Conservation (phyloP, 306 rosid genomes). For the Quercus robur region DNA sequence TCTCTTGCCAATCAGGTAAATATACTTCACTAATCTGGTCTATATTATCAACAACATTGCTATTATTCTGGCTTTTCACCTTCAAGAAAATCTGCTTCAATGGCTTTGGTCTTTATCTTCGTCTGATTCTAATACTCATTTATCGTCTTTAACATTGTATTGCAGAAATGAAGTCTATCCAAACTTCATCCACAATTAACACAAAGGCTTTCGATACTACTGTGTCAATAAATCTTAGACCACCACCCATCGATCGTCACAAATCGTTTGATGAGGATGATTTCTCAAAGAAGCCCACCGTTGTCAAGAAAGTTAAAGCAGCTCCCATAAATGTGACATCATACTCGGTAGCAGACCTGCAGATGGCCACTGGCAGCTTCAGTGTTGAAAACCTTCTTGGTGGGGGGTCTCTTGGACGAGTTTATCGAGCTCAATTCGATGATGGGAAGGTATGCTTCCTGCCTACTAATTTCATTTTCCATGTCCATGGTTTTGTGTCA, state of each 20-base stretch:
- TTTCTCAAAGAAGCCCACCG: conserved; percentile 47
- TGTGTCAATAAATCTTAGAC: conserved; percentile 64
- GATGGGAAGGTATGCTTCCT: conserved; percentile 72
- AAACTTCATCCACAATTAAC: conserved; percentile 49
- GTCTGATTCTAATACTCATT: not conserved
- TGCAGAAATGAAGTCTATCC: conserved; percentile 72
- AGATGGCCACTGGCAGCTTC: conserved; percentile 97
- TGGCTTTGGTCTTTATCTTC: not conserved
- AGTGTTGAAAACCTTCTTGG: conserved; percentile 83
- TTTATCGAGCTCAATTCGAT: conserved; percentile 83
- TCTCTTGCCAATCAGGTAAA: conserved; percentile 1
- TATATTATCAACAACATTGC: not conserved
- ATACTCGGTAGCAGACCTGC: conserved; percentile 89
- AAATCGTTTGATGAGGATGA: conserved; percentile 83
- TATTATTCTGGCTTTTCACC: conserved; percentile 3
- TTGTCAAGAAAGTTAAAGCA: conserved; percentile 46
- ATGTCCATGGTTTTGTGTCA: not conserved
- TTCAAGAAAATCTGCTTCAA: not conserved
- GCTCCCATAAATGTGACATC: conserved; percentile 68
- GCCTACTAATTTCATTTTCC: conserved; percentile 1
- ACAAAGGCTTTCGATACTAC: conserved; percentile 59
- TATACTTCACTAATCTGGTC: conserved; percentile 9
- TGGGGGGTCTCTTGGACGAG: conserved; percentile 93
- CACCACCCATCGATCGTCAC: conserved; percentile 88
- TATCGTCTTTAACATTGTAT: conserved; percentile 16